Evolutionary conservation across 352 stramenopile species (phyloP).

Genomic region (Hyaloperonospora arabidopsidis): DNA sequence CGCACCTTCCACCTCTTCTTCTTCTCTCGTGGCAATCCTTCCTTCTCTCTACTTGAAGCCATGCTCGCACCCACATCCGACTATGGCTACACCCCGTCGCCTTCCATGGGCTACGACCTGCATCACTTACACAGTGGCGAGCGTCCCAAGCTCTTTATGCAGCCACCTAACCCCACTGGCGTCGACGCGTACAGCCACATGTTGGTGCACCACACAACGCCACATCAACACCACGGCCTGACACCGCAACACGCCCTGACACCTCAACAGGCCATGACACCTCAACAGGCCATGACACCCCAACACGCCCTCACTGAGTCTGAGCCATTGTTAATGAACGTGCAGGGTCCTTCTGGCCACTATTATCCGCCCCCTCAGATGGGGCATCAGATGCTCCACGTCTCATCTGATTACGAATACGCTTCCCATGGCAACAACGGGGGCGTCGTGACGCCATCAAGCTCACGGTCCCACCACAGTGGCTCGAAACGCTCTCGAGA

Average conservation of each 20-base stretch:
- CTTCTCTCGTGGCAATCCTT: no score
- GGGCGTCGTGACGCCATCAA: slow-evolving; percentile 33
- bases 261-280: slow-evolving; percentile 9
- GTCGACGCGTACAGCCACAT: slow-evolving; percentile 35
- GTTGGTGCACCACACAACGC: slow-evolving; percentile 37
- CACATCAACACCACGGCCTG: slow-evolving; percentile 37
- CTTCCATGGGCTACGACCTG: slow-evolving; percentile 23
- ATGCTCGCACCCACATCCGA: slow-evolving; percentile 38
- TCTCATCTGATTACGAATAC: slow-evolving; percentile 57
- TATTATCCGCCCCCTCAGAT: slow-evolving; percentile 42
- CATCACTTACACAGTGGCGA: slow-evolving; percentile 46
- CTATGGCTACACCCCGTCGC: slow-evolving; percentile 41
- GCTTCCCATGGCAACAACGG: slow-evolving; percentile 28
- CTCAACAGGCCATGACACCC: no score
- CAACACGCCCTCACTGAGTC: slow-evolving; percentile 17
- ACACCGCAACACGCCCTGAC: slow-evolving; percentile 30
- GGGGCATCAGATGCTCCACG: slow-evolving; percentile 45
- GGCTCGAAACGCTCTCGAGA: slow-evolving; percentile 56
- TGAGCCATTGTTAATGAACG: slow-evolving; percentile 58
- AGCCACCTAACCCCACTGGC: slow-evolving; percentile 22
- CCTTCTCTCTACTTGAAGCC: neutral
- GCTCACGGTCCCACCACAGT: slow-evolving; percentile 30
- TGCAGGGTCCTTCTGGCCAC: slow-evolving; percentile 23
- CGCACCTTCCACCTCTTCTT: no score
- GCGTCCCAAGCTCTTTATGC: slow-evolving; percentile 53